phyloP scores from a whole-genome alignment of 768 basidiomycete genomes.

The Hypsizygus marmoreus region DNA sequence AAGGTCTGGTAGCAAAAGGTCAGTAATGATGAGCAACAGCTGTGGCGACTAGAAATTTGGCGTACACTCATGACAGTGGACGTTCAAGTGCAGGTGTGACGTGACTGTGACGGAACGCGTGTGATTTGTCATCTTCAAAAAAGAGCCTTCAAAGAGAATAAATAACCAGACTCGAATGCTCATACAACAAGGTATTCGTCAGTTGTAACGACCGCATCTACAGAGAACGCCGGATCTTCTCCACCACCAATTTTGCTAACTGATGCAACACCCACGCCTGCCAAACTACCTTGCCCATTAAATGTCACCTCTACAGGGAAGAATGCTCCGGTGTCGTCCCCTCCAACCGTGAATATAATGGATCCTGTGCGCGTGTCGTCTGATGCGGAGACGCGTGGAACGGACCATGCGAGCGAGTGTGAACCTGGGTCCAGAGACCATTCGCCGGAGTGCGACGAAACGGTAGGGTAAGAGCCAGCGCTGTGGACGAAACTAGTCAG shows the following conservation, averaged over 20 bases:
- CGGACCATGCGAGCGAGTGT: conserved; percentile 85
- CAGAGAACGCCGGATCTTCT: conserved; percentile 45
- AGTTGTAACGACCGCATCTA: conserved; percentile 51
- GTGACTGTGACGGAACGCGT: conserved; percentile 23
- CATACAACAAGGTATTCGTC: conserved; percentile 63
- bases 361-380: conserved; percentile 73
- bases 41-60: conserved; percentile 4
- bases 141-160: no score
- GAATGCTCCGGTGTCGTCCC: conserved; percentile 80
- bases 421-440: conserved; percentile 83
- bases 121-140: no score
- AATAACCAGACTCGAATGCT: no score
- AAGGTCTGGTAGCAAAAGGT: no score
- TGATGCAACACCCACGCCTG: conserved; percentile 66
- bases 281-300: conserved; percentile 77
- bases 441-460: conserved; percentile 72
- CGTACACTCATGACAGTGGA: conserved; percentile 25
- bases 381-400: conserved; percentile 62
- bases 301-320: conserved; percentile 92
- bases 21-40: neutral
- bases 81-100: conserved; percentile 10
- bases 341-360: conserved; percentile 88
- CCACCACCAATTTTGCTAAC: conserved; percentile 56
- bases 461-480: conserved; percentile 82
- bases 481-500: conserved; percentile 33